Percentiles rank a stretch among this genome's conserved stretches.
phyloP scores from a whole-genome alignment of 2,329 filamentous ascomycete species.

The Herpotrichia juniperi region DNA sequence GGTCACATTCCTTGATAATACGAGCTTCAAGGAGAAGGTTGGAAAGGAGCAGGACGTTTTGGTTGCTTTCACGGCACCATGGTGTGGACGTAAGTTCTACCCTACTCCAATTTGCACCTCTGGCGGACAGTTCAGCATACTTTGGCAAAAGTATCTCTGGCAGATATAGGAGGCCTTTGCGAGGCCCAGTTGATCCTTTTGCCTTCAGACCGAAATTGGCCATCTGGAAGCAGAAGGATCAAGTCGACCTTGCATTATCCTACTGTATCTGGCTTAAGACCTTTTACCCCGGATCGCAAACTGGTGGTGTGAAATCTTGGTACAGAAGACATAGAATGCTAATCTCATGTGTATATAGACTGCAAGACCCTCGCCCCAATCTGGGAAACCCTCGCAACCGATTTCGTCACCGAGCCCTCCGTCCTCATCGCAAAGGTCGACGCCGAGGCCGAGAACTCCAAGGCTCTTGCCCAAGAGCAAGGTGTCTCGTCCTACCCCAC shows the following conservation, averaged over 20 bases:
- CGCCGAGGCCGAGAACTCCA: constrained; percentile 85
- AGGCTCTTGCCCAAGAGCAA: constrained; percentile 75
- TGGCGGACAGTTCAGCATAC: neutral
- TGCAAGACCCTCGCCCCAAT: constrained; percentile 92
- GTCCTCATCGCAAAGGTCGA: constrained; percentile 96
- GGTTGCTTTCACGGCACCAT: constrained; percentile 96
- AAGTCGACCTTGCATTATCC: no score
- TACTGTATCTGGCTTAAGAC: no score
- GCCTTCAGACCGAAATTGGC: no score
- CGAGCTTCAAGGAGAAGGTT: constrained; percentile 76
- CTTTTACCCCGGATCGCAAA: no score
- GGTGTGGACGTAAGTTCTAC: constrained; percentile 95
- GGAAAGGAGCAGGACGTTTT: constrained; percentile 88
- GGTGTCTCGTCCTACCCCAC: constrained; percentile 89
- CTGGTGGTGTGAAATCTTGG: neutral
- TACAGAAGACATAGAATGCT: constrained; percentile 10
- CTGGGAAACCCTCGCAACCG: constrained; percentile 85
- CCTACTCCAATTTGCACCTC: neutral
- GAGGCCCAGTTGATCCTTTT: no score
- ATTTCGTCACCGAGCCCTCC: constrained; percentile 77
- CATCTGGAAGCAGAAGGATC: no score
- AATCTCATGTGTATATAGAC: constrained; percentile 65
- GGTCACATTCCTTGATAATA: constrained; percentile 80
- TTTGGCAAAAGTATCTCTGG: no score
- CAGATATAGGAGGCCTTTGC: no score